Evolutionary conservation across 176 grass and related monocot species (phyloP).

Genomic region (Chloris gayana): DNA sequence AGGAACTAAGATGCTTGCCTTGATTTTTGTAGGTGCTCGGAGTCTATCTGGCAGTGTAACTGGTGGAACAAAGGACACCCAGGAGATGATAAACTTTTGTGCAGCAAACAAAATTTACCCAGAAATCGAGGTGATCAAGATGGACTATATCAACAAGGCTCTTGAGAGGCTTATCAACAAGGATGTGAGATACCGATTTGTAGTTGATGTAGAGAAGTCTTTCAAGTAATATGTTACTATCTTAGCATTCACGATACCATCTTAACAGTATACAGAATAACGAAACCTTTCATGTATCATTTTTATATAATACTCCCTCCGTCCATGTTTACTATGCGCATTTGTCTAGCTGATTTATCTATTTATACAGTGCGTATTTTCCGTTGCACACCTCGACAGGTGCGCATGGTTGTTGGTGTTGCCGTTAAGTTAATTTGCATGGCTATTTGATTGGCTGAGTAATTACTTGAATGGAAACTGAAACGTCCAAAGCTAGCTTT

Average conservation of each 20-base stretch:
- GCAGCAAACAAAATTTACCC: conserved; percentile 72
- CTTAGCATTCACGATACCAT: background rate
- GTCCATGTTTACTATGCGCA: too few relatives aligned
- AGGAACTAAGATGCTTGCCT: background rate
- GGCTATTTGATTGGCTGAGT: too few relatives aligned
- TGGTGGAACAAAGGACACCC: conserved; percentile 65
- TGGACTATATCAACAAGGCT: conserved; percentile 80
- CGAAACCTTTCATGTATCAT: too few relatives aligned
- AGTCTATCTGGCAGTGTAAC: conserved; percentile 58
- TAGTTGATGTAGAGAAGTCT: conserved; percentile 65
- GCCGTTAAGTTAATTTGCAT: too few relatives aligned
- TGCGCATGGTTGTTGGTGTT: too few relatives aligned
- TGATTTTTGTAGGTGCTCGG: conserved; percentile 51
- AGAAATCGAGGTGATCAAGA: conserved; percentile 75
- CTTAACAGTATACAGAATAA: too few relatives aligned
- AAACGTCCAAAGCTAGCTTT: too few relatives aligned
- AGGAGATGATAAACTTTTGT: conserved; percentile 74
- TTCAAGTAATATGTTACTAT: conserved; percentile 43
- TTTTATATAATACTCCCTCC: too few relatives aligned
- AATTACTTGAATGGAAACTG: too few relatives aligned
- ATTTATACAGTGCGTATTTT: too few relatives aligned
- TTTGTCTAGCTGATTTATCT: too few relatives aligned
- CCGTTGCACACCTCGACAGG: too few relatives aligned
- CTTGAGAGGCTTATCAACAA: conserved; percentile 60
- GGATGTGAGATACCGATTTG: conserved; percentile 77